Evolutionary conservation across 257 asterid species (phyloP).

Genomic region (Fraxinus pennsylvanica): DNA sequence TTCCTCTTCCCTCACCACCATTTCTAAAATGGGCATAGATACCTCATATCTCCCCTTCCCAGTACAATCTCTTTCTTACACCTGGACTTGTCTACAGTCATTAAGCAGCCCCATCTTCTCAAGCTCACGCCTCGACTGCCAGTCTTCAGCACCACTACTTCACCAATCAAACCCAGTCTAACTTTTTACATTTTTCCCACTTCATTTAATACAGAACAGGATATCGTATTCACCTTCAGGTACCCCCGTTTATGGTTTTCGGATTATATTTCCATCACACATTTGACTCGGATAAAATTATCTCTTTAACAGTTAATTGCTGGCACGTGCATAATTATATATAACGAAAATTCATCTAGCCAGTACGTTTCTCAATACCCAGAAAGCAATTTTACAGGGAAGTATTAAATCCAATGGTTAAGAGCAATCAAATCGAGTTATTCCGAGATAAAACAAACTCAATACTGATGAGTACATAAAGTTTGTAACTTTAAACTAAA

Average conservation of each 20-base stretch:
- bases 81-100: not conserved
- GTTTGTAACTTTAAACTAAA: not conserved
- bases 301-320: too few relatives aligned
- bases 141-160: not conserved
- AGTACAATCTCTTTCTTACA: not conserved
- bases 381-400: not conserved
- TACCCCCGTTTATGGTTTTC: too few relatives aligned
- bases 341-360: not conserved
- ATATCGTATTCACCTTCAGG: not conserved
- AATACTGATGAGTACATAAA: not conserved
- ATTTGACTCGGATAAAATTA: not conserved
- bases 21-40: not conserved
- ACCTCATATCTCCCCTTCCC: not conserved
- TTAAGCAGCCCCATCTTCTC: not conserved
- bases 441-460: not conserved
- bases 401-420: constrained; percentile 29
- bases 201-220: not conserved
- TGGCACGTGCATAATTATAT: not conserved
- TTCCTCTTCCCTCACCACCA: not conserved
- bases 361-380: not conserved
- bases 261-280: not conserved
- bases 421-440: not conserved
- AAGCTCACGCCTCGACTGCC: not conserved
- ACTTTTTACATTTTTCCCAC: not conserved
- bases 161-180: not conserved